Conservation (phyloP, 257 asterid genomes). For the Gentiana dahurica region DNA sequence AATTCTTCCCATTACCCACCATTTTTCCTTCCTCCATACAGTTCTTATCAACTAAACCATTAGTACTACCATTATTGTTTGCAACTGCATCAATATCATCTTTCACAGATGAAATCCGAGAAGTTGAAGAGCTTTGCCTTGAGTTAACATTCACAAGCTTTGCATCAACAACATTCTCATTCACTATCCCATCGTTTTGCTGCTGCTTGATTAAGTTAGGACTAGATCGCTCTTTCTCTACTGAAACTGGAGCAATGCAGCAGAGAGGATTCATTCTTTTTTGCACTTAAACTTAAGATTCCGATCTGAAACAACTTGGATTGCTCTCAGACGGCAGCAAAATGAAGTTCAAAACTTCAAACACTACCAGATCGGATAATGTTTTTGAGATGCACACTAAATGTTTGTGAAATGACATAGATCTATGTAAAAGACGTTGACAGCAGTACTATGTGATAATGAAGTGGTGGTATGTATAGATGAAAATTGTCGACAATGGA, state of each 20-base stretch:
- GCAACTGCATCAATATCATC: conserved; percentile 23
- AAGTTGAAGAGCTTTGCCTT: conserved; percentile 55
- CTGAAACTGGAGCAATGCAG: conserved; percentile 99
- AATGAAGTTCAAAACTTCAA: conserved; percentile 8
- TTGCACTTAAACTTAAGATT: neutral
- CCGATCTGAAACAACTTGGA: conserved; percentile 4
- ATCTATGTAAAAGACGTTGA: conserved; percentile 1
- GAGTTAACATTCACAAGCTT: conserved; percentile 42
- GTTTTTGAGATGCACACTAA: conserved; percentile 38
- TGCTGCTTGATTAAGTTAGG: conserved; percentile 52
- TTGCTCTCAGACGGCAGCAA: conserved; percentile 13
- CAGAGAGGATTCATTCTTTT: conserved; percentile 83
- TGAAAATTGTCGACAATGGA: conserved; percentile 4
- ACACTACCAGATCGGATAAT: conserved; percentile 50
- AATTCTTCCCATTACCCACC: conserved; percentile 14
- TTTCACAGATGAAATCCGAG: conserved; percentile 25
- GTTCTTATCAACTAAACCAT: conserved; percentile 25
- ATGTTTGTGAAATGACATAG: conserved; percentile 35
- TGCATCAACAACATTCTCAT: conserved; percentile 19
- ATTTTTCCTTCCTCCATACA: conserved; percentile 20
- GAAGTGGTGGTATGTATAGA: conserved; percentile 15
- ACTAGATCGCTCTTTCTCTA: conserved; percentile 62
- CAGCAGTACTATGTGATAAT: conserved; percentile 3
- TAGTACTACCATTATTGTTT: neutral
- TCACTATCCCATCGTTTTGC: conserved; percentile 36